Evolutionary conservation across 2,329 filamentous ascomycete genomes (phyloP), one percentile per base, ranked within the genome.

Genomic region (Venturia effusa): DNA sequence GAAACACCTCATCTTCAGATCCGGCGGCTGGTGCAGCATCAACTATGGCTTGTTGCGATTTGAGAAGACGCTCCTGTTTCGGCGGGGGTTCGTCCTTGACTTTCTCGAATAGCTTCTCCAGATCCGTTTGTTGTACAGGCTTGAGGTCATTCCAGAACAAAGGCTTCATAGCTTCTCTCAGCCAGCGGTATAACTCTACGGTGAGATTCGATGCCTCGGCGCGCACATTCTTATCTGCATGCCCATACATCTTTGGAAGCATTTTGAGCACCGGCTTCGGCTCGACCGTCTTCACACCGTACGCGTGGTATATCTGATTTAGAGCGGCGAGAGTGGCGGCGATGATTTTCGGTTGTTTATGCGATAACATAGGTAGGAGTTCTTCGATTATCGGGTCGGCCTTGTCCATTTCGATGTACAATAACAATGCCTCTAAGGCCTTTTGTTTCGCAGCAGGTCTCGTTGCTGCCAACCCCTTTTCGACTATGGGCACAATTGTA

Each of bases 111-210:
- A 96, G 84, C 45, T 92, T 89, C 72, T 99, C 95, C 64, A 99
- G 79, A 72, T 99, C 95, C 66, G 88, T 86, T 74, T 99, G 94
- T 73, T 99, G 94, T 0, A 96, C 93, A 0, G 93, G 89, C 74
- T 99, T 99, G 66, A 99, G 77, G 65, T 99, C 94, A 55, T 84
- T 86, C 92, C 94, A 99, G 74, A 99, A 97, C 76, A 97, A 88
- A 43, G 93, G 91, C 74, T 99, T 99, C 87, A 99, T 97, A 13
- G 93, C 93, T 68, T 99, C 94, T 68, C 93, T 89, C 40, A 99
- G 81, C 94, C 95, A 99, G 75, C 94, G 83, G 76, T 99, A 99
- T 65, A 99, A 84, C 73, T 99, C 95, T 59, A 97, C 90, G 0
- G 93, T 89, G 64, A 99, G 80, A 69, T 88, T 92, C 59, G 94